phyloP scores from a whole-genome alignment of 2,329 filamentous ascomycete genomes.

The Thielaviopsis ethacetica region DNA sequence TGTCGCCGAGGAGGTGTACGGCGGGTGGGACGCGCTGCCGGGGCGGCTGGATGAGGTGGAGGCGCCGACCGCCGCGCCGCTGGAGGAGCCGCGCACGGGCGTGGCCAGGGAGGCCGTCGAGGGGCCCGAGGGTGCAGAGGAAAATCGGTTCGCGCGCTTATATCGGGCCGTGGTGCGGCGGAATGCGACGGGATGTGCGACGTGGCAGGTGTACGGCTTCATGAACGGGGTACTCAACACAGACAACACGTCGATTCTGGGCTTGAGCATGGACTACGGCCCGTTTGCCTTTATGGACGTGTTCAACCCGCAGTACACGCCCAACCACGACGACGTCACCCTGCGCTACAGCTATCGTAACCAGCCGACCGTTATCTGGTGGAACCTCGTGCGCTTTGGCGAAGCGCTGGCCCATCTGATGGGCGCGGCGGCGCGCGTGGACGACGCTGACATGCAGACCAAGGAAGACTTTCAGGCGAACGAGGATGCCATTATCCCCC shows the following conservation, averaged over 20 bases:
- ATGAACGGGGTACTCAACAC: conserved; percentile 98
- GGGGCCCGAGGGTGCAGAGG: conserved; percentile 48
- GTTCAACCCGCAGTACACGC: conserved; percentile 87
- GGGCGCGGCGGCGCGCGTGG: conserved; percentile 56
- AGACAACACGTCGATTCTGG: conserved; percentile 86
- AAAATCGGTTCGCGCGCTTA: conserved; percentile 76
- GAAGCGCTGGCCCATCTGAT: conserved; percentile 81
- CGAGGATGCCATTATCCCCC: conserved; percentile 48
- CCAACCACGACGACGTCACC: conserved; percentile 86
- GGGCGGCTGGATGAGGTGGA: conserved; percentile 36
- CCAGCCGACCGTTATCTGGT: conserved; percentile 94
- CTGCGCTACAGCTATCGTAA: conserved; percentile 85
- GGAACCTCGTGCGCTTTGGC: conserved; percentile 85
- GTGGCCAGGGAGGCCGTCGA: conserved; percentile 43
- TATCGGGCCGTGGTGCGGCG: conserved; percentile 76
- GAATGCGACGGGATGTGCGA: conserved; percentile 76
- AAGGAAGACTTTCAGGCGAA: conserved; percentile 2
- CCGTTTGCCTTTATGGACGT: conserved; percentile 97
- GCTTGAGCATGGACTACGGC: conserved; percentile 83
- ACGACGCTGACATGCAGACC: conserved; percentile 45
- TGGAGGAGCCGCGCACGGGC: conserved; percentile 29
- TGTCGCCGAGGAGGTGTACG: conserved; percentile 72
- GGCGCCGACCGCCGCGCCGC: conserved; percentile 20
- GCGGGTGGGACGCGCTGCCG: conserved; percentile 74
- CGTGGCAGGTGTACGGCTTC: conserved; percentile 98